These are phyloP conservation scores for Stephania cephalantha DNA, from an alignment of 164 flowering plant species.

Conservation along the genomic window DNA sequence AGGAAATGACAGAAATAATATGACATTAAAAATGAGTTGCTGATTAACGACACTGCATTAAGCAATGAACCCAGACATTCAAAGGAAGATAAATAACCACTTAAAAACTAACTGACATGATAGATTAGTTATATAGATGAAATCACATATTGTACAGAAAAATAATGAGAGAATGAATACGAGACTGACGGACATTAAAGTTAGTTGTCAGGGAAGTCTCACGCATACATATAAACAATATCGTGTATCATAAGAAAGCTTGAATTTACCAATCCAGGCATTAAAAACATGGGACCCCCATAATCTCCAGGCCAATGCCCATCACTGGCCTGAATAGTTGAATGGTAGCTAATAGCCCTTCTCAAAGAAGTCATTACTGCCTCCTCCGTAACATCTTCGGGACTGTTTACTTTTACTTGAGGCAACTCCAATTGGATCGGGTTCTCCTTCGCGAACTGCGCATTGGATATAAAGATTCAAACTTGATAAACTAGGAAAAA, in stretches of 20 bases:
- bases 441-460: conserved; percentile 30
- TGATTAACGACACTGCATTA: neutral
- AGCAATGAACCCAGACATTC: neutral
- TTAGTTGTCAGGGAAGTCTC: neutral
- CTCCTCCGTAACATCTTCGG: conserved; percentile 30
- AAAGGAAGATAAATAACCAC: neutral
- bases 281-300: conserved; percentile 54
- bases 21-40: neutral
- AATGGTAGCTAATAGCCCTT: conserved; percentile 37
- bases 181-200: neutral
- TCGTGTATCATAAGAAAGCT: neutral
- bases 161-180: neutral
- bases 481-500: no score
- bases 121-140: neutral
- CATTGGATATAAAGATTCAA: neutral
- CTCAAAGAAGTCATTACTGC: conserved; percentile 30
- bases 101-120: neutral
- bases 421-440: conserved; percentile 13
- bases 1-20: neutral
- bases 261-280: conserved; percentile 48
- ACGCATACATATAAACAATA: neutral
- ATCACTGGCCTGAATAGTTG: conserved; percentile 56
- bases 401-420: conserved; percentile 26
- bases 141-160: neutral
- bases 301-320: conserved; percentile 68